Conservation (phyloP, 306 rosid species). For the Psophocarpus tetragonolobus region DNA sequence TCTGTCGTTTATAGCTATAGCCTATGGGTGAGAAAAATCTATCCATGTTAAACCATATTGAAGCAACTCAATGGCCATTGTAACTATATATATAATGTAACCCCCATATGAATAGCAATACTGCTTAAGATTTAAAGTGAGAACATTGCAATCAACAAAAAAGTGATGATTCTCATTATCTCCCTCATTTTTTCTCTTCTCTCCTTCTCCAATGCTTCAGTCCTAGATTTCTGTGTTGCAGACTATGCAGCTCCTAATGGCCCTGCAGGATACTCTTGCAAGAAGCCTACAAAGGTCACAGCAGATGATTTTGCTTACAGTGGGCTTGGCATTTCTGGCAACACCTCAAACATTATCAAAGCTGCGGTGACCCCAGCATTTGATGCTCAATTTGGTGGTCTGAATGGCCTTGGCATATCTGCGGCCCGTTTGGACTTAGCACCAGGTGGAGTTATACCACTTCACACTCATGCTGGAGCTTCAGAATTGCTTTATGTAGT, state of each 20-base stretch:
- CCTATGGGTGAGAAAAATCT: slow-evolving; percentile 3
- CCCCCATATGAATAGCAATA: not conserved
- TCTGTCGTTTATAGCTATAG: slow-evolving; percentile 36
- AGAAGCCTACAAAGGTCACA: slow-evolving; percentile 49
- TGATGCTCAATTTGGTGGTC: slow-evolving; percentile 59
- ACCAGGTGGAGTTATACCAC: slow-evolving; percentile 61
- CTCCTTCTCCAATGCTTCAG: slow-evolving; percentile 54
- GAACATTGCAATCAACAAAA: not conserved
- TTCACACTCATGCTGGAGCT: slow-evolving; percentile 82
- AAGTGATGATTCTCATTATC: slow-evolving; percentile 41
- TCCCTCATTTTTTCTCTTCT: slow-evolving; percentile 45
- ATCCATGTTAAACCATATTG: slow-evolving; percentile 28
- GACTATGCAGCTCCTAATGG: slow-evolving; percentile 53
- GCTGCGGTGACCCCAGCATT: slow-evolving; percentile 75
- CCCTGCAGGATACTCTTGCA: slow-evolving; percentile 79
- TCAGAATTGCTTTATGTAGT: slow-evolving; percentile 52
- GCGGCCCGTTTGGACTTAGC: slow-evolving; percentile 64
- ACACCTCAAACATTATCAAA: slow-evolving; percentile 79
- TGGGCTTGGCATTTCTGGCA: slow-evolving; percentile 58
- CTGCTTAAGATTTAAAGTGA: not conserved
- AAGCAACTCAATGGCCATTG: slow-evolving; percentile 5
- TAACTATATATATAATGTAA: slow-evolving; percentile 17
- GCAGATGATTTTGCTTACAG: slow-evolving; percentile 60
- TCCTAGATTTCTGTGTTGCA: slow-evolving; percentile 83
- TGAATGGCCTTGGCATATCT: slow-evolving; percentile 80